Evolutionary conservation across 192 early-diverging fungal genomes (phyloP).

Genomic region (Coemansia nantahalensis): DNA sequence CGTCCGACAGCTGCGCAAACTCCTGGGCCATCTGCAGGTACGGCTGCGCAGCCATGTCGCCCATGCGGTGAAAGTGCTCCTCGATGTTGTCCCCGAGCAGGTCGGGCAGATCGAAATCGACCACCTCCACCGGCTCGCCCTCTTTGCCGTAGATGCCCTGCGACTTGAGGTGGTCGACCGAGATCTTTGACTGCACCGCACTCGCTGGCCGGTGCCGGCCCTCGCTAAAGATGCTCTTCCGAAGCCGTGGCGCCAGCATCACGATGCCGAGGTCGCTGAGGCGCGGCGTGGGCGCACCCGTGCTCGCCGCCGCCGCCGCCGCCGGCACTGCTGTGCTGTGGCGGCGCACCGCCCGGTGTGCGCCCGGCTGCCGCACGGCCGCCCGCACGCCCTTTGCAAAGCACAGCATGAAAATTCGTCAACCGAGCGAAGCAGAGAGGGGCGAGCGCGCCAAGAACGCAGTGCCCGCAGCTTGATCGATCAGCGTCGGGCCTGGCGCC

Average conservation of each 20-base stretch:
- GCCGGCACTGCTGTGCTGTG: background rate
- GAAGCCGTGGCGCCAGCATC: slow-evolving; percentile 48
- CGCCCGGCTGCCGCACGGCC: background rate
- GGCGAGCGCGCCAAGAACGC: too few relatives aligned
- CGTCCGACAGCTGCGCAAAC: slow-evolving; percentile 33
- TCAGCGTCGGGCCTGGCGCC: too few relatives aligned
- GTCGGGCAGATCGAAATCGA: slow-evolving; percentile 54
- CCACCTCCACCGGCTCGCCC: slow-evolving; percentile 32
- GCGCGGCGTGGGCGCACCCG: slow-evolving; percentile 6
- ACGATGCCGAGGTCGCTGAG: slow-evolving; percentile 48
- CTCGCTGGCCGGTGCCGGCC: slow-evolving; percentile 18
- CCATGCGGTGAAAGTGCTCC: slow-evolving; percentile 77
- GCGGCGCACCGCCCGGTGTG: background rate
- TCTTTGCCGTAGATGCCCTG: slow-evolving; percentile 46
- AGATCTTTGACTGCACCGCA: slow-evolving; percentile 30
- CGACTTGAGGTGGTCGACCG: slow-evolving; percentile 39
- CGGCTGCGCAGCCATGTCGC: slow-evolving; percentile 59
- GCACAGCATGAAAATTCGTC: too few relatives aligned
- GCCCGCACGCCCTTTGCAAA: too few relatives aligned
- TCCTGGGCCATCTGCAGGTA: slow-evolving; percentile 56
- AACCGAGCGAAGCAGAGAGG: too few relatives aligned
- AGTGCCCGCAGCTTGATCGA: too few relatives aligned
- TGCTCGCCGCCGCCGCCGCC: too few relatives aligned
- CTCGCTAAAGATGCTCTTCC: slow-evolving; percentile 23
- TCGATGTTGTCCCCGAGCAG: slow-evolving; percentile 60